A percentile compares a stretch with the other conserved stretches of the same genome.
phyloP scores from a whole-genome alignment of 2,329 filamentous ascomycete species.

The Metarhizium guizhouense region DNA sequence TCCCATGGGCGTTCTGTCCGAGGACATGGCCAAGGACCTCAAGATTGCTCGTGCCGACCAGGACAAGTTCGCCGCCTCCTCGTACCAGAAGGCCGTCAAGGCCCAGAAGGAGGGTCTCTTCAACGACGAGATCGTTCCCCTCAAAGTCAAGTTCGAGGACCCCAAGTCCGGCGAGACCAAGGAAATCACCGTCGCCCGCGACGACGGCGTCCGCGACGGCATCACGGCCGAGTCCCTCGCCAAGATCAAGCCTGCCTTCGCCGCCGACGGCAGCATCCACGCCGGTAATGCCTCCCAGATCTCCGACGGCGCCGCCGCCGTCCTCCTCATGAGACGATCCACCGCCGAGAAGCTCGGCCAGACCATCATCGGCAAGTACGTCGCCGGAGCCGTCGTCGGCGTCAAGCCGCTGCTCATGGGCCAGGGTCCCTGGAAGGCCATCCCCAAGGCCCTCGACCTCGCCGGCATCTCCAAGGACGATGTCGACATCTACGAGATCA shows the following conservation, averaged over 20 bases:
- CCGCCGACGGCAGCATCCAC: slow-evolving; percentile 88
- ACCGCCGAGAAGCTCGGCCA: slow-evolving; percentile 85
- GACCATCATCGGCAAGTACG: slow-evolving; percentile 85
- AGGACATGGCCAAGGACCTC: slow-evolving; percentile 87
- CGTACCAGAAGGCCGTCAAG: slow-evolving; percentile 80
- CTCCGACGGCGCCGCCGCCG: slow-evolving; percentile 89
- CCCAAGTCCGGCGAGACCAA: slow-evolving; percentile 82
- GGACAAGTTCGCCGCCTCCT: slow-evolving; percentile 88
- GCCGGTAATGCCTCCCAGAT: slow-evolving; percentile 95
- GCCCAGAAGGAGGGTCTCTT: slow-evolving; percentile 88
- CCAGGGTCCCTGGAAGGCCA: slow-evolving; percentile 89
- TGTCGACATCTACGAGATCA: slow-evolving; percentile 97
- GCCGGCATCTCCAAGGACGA: slow-evolving; percentile 81
- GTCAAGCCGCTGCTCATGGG: slow-evolving; percentile 94
- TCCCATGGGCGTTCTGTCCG: slow-evolving; percentile 87
- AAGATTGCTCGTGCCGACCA: slow-evolving; percentile 63
- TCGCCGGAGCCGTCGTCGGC: slow-evolving; percentile 75
- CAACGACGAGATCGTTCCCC: slow-evolving; percentile 79
- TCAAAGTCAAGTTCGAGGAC: slow-evolving; percentile 81
- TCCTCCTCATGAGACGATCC: slow-evolving; percentile 89
- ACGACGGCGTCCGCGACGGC: slow-evolving; percentile 79
- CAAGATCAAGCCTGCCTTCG: slow-evolving; percentile 87
- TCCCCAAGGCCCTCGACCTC: slow-evolving; percentile 83
- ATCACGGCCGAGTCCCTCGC: slow-evolving; percentile 81
- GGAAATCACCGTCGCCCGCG: slow-evolving; percentile 71